Conservation (phyloP, 2,329 filamentous ascomycete species). For the Ceratocystis papillata region DNA sequence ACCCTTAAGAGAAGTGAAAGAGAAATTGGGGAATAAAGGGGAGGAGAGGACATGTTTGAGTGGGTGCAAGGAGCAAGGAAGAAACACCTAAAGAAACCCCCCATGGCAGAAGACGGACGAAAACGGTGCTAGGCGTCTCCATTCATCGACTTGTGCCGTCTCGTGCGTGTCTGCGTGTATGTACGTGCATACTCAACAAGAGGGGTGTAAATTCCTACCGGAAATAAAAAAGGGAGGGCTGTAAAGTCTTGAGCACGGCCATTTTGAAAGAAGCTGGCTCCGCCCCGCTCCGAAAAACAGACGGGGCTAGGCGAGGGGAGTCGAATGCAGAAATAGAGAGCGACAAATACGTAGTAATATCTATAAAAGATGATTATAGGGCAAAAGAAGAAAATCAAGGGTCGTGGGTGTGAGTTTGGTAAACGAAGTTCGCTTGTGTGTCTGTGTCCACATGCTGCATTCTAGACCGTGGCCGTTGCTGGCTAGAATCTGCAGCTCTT, state of each 20-base stretch:
- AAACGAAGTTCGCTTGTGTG: slow-evolving; percentile 1
- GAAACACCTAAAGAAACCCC: neutral
- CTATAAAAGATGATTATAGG: neutral
- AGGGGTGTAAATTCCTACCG: neutral
- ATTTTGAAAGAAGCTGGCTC: neutral
- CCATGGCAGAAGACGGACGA: no score
- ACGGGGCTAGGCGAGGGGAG: slow-evolving; percentile 1
- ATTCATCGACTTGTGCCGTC: no score
- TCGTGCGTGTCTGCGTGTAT: no score
- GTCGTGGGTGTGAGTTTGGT: neutral
- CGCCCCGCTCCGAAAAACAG: slow-evolving; percentile 3
- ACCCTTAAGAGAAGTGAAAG: no score
- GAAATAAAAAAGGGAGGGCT: neutral
- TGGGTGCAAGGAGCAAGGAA: no score
- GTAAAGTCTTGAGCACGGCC: neutral
- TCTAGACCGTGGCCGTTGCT: neutral
- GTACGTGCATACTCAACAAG: no score
- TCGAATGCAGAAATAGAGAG: neutral
- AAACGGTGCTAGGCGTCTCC: no score
- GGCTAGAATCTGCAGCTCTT: neutral
- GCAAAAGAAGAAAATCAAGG: neutral
- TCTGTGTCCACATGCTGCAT: neutral
- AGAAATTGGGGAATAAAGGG: no score
- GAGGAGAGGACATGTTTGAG: no score
- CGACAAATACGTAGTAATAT: neutral